Evolutionary conservation across 1,284 basidiomycete genomes (phyloP).

Genomic region (Cutaneotrichosporon dermatis): DNA sequence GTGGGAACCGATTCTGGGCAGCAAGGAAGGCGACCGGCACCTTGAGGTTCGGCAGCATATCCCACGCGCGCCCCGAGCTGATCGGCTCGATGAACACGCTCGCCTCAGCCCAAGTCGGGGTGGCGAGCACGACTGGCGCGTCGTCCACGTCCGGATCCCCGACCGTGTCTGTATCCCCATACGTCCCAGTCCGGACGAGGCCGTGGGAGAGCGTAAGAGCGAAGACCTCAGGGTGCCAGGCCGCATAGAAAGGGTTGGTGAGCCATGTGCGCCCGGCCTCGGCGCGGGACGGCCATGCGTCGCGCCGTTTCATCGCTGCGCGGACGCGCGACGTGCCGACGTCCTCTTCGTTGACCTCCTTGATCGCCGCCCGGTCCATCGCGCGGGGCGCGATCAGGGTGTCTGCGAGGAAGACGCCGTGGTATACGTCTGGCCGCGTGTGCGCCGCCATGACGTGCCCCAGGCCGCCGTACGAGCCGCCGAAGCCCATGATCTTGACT

Average conservation of each 20-base stretch:
- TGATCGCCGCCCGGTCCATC: not conserved
- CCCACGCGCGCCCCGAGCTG: constrained; percentile 32
- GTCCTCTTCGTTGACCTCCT: not conserved
- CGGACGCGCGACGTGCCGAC: not conserved
- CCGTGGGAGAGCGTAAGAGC: constrained; percentile 64
- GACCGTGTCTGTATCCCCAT: constrained; percentile 1
- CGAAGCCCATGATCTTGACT: constrained; percentile 4
- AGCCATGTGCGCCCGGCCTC: constrained; percentile 57
- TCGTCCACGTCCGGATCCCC: not conserved
- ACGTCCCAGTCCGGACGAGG: constrained; percentile 49
- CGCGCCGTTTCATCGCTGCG: constrained; percentile 58
- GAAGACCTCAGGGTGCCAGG: constrained; percentile 57
- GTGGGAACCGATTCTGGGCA: constrained; percentile 18
- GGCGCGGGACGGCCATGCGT: constrained; percentile 56
- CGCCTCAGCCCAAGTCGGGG: constrained; percentile 36
- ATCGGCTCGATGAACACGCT: constrained; percentile 33
- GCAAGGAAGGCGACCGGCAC: constrained; percentile 32
- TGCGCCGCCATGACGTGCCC: constrained; percentile 6
- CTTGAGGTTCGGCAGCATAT: constrained; percentile 27
- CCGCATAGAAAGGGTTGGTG: constrained; percentile 45
- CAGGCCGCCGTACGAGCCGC: constrained; percentile 69
- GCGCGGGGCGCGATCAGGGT: not conserved
- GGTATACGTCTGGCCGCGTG: constrained; percentile 6
- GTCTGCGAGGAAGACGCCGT: constrained; percentile 61
- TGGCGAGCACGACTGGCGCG: constrained; percentile 30